Evolutionary conservation across 75 land plant genomes (phyloP), one percentile per base, ranked within the genome.

Genomic region (Chamaecyparis obtusa): DNA sequence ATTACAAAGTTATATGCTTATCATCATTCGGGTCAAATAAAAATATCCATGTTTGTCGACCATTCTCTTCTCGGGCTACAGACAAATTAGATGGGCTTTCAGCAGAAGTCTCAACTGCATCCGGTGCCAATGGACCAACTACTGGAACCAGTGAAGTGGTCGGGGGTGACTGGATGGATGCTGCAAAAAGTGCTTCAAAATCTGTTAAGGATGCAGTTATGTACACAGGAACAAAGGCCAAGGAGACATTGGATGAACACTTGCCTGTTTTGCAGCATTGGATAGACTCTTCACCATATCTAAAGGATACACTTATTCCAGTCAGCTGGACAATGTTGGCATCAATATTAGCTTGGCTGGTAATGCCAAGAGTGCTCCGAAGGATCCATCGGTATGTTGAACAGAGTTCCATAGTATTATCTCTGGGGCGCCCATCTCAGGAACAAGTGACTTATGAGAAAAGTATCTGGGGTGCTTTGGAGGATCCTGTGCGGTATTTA

Each of bases 381-480:
- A 92, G 87, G 82, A 82, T 95, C n/a, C 97, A 98, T 82, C 87
- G 87, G 49, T 98, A 93, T 83, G 87, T 94, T 19, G 86, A 88
- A 86, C 90, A 89, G 71, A 89, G 96, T 21, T 91, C 96, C 39
- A 83, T 90, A 77, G 85, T 90, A 60, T 57, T 92, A 44, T 84
- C 90, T 74, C 82, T 87, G 56, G 91, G 93, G 54, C 87, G 89
- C 54, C n/a, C 57, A 54, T 32, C 77, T 15, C 60, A 84, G 82
- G 91, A 87, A 30, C 84, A 90, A 41, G 79, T 92, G 43, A 93
- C 94, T 3, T 98, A 96, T 89, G 94, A 96, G 88, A 91, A 89
- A 78, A 98, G 99, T 80, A 76, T 98, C 86, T 98, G 97, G 93
- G 91, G 93, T 85, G 97, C 99, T 85, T 76, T 98, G 86, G 99